Conservation (phyloP, 805 yeast genomes). For the Zygoascus flipseniorum region DNA sequence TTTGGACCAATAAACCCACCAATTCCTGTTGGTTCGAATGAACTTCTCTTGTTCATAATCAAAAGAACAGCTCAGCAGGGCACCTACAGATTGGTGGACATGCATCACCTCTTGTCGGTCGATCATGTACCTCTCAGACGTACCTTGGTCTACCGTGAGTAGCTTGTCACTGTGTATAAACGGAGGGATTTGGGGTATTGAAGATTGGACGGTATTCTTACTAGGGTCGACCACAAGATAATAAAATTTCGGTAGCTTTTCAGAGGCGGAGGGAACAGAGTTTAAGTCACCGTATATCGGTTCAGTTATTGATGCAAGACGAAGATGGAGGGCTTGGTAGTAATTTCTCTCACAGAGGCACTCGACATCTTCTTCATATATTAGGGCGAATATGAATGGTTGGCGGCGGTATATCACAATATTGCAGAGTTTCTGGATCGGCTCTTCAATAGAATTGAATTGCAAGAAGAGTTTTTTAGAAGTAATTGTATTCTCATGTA, state of each 20-base stretch:
- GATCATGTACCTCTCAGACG: slow-evolving; percentile 6
- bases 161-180: background rate
- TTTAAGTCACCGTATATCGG: slow-evolving; percentile 18
- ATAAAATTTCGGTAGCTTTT: slow-evolving; percentile 11
- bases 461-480: slow-evolving; percentile 6
- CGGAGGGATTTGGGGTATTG: slow-evolving; percentile 17
- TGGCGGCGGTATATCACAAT: slow-evolving; percentile 19
- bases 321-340: slow-evolving; percentile 17
- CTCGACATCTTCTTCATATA: slow-evolving; percentile 8
- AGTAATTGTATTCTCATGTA: background rate
- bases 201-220: slow-evolving; percentile 12
- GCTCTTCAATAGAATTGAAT: background rate
- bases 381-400: slow-evolving; percentile 19
- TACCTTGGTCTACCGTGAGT: background rate
- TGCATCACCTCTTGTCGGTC: slow-evolving; percentile 15
- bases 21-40: slow-evolving; percentile 16
- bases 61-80: slow-evolving; percentile 4
- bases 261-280: background rate
- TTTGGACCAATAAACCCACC: slow-evolving; percentile 24
- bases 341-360: slow-evolving; percentile 1
- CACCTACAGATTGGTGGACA: slow-evolving; percentile 13
- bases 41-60: slow-evolving; percentile 15
- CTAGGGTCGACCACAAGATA: slow-evolving; percentile 15
- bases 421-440: slow-evolving; percentile 1
- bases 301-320: slow-evolving; percentile 20